phyloP scores from a whole-genome alignment of 1,284 basidiomycete species.

The Boletus sp. region DNA sequence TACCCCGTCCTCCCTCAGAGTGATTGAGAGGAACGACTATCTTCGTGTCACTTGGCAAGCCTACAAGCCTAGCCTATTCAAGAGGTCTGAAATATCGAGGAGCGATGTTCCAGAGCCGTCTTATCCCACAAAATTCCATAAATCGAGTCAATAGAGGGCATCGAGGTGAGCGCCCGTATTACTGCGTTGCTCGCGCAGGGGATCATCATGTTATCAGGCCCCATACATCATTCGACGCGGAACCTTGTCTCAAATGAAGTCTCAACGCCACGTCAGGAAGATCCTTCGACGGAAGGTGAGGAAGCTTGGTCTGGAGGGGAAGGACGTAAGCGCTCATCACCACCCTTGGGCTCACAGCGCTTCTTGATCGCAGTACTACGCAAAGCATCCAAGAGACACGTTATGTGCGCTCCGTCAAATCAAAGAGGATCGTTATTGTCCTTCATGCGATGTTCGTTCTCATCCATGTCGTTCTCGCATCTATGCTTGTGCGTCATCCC shows the following conservation, averaged over 20 bases:
- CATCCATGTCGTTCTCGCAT: background rate
- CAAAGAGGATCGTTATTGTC: background rate
- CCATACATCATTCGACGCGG: too few species aligned
- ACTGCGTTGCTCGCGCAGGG: background rate
- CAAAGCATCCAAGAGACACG: background rate
- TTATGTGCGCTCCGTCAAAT: background rate
- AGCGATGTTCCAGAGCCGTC: background rate
- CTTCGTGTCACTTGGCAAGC: too few species aligned
- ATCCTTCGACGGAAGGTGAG: too few species aligned
- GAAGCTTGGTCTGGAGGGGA: background rate
- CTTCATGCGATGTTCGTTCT: background rate
- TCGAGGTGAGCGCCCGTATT: background rate
- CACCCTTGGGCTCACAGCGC: background rate
- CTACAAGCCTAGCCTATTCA: too few species aligned
- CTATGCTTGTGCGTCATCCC: background rate
- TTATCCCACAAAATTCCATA: background rate
- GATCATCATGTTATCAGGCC: background rate
- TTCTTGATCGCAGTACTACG: background rate
- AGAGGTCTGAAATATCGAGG: too few species aligned
- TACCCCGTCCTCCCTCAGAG: too few species aligned
- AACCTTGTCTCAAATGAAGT: too few species aligned
- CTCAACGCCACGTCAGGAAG: too few species aligned
- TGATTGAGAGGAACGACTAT: too few species aligned
- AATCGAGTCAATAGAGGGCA: background rate
- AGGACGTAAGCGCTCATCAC: background rate